phyloP scores from a whole-genome alignment of 1,284 basidiomycete genomes.

The Cryptococcus depauperatus region DNA sequence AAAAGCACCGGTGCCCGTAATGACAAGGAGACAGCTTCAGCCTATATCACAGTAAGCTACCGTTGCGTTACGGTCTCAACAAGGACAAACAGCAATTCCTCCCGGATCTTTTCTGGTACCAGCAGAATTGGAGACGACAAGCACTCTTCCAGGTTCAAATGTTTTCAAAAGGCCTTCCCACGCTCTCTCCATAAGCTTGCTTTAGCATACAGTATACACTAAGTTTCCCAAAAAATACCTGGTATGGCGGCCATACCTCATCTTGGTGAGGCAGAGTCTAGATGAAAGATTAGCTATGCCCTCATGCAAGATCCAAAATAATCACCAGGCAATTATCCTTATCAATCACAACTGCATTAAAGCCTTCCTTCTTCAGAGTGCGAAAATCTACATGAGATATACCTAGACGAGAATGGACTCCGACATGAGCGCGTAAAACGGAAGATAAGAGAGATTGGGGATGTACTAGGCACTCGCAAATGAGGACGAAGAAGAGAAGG shows the following conservation, averaged over 20 bases:
- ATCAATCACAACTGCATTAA: conserved; percentile 83
- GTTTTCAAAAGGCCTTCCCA: conserved; percentile 66
- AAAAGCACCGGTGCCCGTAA: conserved; percentile 74
- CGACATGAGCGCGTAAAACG: neutral
- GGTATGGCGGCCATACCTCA: conserved; percentile 60
- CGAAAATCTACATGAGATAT: conserved; percentile 79
- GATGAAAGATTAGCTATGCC: neutral
- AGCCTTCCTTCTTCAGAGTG: conserved; percentile 67
- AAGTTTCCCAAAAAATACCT: conserved; percentile 43
- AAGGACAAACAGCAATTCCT: conserved; percentile 59
- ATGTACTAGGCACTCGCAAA: conserved; percentile 62
- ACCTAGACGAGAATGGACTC: conserved; percentile 51
- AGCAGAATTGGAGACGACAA: conserved; percentile 91
- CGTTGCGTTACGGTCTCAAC: neutral
- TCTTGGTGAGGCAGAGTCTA: conserved; percentile 72
- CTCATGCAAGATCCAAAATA: conserved; percentile 9
- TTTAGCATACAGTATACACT: conserved; percentile 18
- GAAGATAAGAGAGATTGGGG: neutral
- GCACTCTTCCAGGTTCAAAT: conserved; percentile 70
- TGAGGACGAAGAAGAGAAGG: conserved; percentile 67
- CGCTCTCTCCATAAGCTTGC: conserved; percentile 50
- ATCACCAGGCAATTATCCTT: conserved; percentile 93
- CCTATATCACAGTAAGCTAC: conserved; percentile 47
- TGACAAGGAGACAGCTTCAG: conserved; percentile 71
- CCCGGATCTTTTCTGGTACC: conserved; percentile 72